Percentiles rank a stretch among this genome's conserved stretches.
Conservation (phyloP, 139 green algal genomes). For the Spirogloea muscicola region DNA sequence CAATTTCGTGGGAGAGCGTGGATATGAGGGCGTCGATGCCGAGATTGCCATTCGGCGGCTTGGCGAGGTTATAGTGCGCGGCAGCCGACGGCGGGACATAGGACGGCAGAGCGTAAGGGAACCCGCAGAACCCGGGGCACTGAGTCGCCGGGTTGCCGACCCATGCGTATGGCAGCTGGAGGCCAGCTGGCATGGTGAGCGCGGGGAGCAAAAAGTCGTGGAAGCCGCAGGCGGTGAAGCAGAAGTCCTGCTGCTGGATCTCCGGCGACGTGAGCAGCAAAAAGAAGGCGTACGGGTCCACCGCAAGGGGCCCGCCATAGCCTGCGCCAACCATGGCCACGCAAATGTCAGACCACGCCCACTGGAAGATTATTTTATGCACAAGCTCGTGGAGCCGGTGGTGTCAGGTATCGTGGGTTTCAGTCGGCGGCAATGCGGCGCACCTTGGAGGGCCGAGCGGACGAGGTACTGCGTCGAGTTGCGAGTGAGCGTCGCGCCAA, state of each 20-base stretch:
- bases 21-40: neutral
- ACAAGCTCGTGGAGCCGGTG: too few relatives aligned
- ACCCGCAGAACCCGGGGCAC: slow-evolving; percentile 1
- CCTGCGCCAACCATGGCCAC: too few relatives aligned
- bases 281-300: neutral
- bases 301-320: neutral
- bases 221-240: neutral
- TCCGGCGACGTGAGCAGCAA: neutral
- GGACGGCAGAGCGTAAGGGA: neutral
- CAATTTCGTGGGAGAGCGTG: neutral
- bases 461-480: slow-evolving; percentile 4
- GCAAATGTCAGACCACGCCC: too few relatives aligned
- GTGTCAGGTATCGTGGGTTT: too few relatives aligned
- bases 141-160: neutral
- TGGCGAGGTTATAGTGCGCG: neutral
- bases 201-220: neutral
- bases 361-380: too few relatives aligned
- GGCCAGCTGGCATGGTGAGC: neutral
- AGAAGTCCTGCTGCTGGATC: slow-evolving; percentile 2
- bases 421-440: too few relatives aligned
- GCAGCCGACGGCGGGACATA: neutral
- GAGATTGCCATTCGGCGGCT: neutral
- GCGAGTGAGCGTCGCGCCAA: neutral
- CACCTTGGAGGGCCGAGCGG: neutral
- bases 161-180: neutral